Percentiles rank a stretch among this genome's conserved stretches.
phyloP scores from a whole-genome alignment of 75 land plant species.

The Pinus tabuliformis region DNA sequence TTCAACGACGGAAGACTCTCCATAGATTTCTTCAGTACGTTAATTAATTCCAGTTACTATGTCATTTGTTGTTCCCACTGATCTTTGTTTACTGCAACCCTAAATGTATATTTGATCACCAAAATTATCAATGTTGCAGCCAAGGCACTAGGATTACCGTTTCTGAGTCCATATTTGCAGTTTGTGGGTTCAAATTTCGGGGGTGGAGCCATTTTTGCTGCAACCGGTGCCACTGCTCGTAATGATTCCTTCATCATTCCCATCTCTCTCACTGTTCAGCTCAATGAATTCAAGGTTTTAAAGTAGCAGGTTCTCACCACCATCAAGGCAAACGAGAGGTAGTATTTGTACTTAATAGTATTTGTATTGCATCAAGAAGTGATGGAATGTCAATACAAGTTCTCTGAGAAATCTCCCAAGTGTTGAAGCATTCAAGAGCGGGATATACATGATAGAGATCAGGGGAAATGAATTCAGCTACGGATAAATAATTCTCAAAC shows the following conservation, averaged over 20 bases:
- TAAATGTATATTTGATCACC: too few relatives aligned
- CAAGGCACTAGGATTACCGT: slow-evolving; percentile 26
- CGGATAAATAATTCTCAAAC: background rate
- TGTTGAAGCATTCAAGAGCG: background rate
- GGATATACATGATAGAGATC: slow-evolving; percentile 18
- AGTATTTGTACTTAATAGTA: too few relatives aligned
- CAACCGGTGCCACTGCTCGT: slow-evolving; percentile 51
- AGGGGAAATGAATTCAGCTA: slow-evolving; percentile 28
- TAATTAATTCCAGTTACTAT: too few relatives aligned
- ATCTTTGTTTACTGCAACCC: too few relatives aligned
- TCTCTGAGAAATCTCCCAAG: background rate
- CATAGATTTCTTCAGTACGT: too few relatives aligned
- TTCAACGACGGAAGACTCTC: too few relatives aligned
- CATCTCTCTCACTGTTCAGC: slow-evolving; percentile 19
- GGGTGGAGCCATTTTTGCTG: slow-evolving; percentile 75
- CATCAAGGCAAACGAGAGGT: background rate
- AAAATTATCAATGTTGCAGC: too few relatives aligned
- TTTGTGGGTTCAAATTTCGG: slow-evolving; percentile 53
- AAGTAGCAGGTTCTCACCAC: slow-evolving; percentile 13
- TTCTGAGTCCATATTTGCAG: slow-evolving; percentile 45
- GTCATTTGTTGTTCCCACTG: too few relatives aligned
- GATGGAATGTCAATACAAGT: too few relatives aligned
- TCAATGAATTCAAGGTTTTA: slow-evolving; percentile 23
- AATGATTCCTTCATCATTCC: slow-evolving; percentile 19
- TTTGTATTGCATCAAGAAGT: too few relatives aligned